Evolutionary conservation across 2,329 filamentous ascomycete species (phyloP), one percentile per base, ranked within the genome.

Genomic region (Talaromyces sp.): DNA sequence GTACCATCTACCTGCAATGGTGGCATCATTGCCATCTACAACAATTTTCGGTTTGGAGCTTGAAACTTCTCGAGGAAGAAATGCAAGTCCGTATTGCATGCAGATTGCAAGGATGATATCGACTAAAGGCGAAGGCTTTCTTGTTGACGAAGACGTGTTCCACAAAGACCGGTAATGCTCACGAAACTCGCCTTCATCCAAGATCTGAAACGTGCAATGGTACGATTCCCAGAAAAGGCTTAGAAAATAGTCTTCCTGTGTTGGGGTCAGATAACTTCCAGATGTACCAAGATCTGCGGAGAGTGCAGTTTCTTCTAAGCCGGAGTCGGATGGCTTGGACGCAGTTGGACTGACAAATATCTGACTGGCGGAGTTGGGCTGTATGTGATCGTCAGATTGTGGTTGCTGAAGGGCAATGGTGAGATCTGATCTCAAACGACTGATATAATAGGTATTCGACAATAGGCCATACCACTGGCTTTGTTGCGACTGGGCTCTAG

Each of bases 71-170:
- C 45, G 67, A 4, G 67, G 68, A 19, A 73, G n/a, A 22, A 66
- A 66, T 3, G 73, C 67, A 7, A 78, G 71, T 17, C 79, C 78
- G 45, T 81, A 80, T 70, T 85, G 83, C 75, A 86, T 81, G 66
- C 81, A 83, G 10, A 85, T 64, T 0, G 84, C 84, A 17, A 86
- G 70, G 39, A 85, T 72, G 27, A 85, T 84, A 65, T 86, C 84
- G 0, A 83, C 81, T 0, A 86, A 74, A 1, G 84, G 78, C 2
- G 83, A 86, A 2, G 79, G 74, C 62, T 78, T 78, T 7, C 83
- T 75, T 7, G 65, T 52, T 2, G 67, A 66, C 19, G 63, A 66
- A 6, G 67, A 68, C 10, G 68, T 66, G 2, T 50, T 70, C 78
- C 80, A 82, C 8, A 83, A 71, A 0, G 78, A 80, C 7, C 75